Evolutionary conservation across 2,329 filamentous ascomycete species (phyloP), one percentile per base, ranked within the genome.

Genomic region (Exutisphaerella laricina): DNA sequence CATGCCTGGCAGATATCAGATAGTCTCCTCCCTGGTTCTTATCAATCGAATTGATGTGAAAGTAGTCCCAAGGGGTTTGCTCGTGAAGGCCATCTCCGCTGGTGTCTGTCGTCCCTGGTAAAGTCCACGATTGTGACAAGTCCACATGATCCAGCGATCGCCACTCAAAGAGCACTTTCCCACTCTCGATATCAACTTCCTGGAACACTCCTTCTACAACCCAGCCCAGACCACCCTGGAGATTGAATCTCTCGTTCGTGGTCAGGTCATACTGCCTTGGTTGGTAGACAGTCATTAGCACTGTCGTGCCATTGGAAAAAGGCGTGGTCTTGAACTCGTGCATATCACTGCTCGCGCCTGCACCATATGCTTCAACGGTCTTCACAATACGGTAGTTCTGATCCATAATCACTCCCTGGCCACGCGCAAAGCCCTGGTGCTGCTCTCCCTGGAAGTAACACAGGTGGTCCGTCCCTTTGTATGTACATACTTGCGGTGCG

Each of bases 121-220:
- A 62, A 25, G 70, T 73, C 60, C 70, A 62, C 57, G 57, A 64
- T 65, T 72, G 68, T 29, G 69, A 65, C 1, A 73, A 74, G 31
- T 68, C 64, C n/a, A 78, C 65, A 57, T 79, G 73, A 43, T 79
- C 74, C 7, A 79, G 60, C 49, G 72, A 74, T 21, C 68, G 69
- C 78, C 77, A 80, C 51, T 80, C 76, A 49, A 80, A 80, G 8
- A 79, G 48, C 3, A 80, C 58, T 29, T 71, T 64, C 2, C 75
- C 75, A 2, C 73, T 78, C 17, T 72, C 66, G 30, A 77, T 73
- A 43, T 78, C 70, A 22, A 77, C 63, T 57, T 77, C 73, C 54
- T 76, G 72, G 46, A 76, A 75, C 2, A 74, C 63, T 41, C 71
- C 71, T 55, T 75, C 68, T 50, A 74, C 70, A 25, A 76, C 57